Conservation (phyloP, 345 rosid species). For the Eucalyptus curtisii region DNA sequence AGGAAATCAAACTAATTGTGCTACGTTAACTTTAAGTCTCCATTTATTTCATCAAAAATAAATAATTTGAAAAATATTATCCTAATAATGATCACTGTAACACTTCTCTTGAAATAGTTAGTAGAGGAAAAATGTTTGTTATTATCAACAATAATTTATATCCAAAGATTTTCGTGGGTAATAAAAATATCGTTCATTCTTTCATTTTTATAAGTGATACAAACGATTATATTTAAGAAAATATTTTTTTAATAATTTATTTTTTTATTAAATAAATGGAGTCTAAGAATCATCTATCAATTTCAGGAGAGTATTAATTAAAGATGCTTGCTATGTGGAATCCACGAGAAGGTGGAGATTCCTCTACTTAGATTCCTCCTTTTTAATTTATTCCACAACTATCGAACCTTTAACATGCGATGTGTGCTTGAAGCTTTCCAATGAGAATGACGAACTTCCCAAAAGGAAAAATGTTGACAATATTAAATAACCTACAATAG, state of each 20-base stretch:
- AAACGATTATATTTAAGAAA: too few relatives aligned
- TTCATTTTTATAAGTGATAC: background rate
- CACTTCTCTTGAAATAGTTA: background rate
- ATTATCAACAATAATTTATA: too few relatives aligned
- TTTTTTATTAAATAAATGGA: background rate
- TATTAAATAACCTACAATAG: background rate
- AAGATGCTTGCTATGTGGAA: background rate
- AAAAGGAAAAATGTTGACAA: background rate
- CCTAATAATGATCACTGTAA: background rate
- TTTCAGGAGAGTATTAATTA: background rate
- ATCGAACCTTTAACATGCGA: background rate
- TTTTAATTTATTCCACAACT: background rate
- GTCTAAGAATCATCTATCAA: background rate
- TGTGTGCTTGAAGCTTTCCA: background rate
- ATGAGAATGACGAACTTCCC: background rate
- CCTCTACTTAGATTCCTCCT: background rate
- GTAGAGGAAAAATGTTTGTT: too few relatives aligned
- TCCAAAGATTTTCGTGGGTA: background rate
- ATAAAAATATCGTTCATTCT: too few relatives aligned
- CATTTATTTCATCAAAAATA: background rate
- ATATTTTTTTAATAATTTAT: too few relatives aligned
- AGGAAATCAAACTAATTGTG: background rate
- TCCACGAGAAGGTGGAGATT: background rate
- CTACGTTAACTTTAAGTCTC: background rate
- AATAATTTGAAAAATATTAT: too few relatives aligned